Base-by-base conservation (phyloP, 345 rosid genomes). In the Conringia planisiliqua region DNA sequence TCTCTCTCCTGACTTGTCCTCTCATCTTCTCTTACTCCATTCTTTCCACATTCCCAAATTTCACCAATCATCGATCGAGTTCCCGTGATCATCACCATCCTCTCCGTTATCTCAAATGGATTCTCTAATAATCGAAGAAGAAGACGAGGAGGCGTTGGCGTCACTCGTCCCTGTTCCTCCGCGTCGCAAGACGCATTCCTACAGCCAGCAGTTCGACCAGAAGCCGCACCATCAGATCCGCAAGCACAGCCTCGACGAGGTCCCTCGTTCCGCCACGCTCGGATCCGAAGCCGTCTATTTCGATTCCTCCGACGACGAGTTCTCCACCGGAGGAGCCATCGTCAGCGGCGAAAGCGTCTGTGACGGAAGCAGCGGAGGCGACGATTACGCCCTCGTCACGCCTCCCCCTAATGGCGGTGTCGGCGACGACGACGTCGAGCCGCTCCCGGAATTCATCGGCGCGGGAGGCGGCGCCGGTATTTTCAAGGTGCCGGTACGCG, bases 161-260 rank as follows among this genome's bases (percentile, higher is more conserved):
- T 78, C 51, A 39, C 68, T 58, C 65, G 72, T 36, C 61, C 57
- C 73, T 3, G 56, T 60, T n/a, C 90, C 94, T 1, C 80, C 85
- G 0, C 78, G 76, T 0, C 74, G 79, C 24, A 91, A 86, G 56
- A 78, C 84, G 32, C 86, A 84, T 43, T 93, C 89, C 12, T 75
- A 77, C 63, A 85, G 87, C 83, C 89, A 84, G 7, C 97, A 87
- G 72, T 78, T 83, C 64, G 78, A 81, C 9, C 66, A 81, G 12
- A 83, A 79, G 58, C 73, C 76, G 22, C 77, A 78, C 22, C 73
- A 61, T 29, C 86, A 54, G 51, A 39, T 70, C 67, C 89, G 93
- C n/a, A 84, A 85, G 32, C 88, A 88, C 78, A 84, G 87, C 87
- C 88, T 83, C 29, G 93, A 85, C 27, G 87, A 79, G 39, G 78